Evolutionary conservation across 1,284 basidiomycete species (phyloP), one percentile per base, ranked within the genome.

Genomic region (Flammula alnicola): DNA sequence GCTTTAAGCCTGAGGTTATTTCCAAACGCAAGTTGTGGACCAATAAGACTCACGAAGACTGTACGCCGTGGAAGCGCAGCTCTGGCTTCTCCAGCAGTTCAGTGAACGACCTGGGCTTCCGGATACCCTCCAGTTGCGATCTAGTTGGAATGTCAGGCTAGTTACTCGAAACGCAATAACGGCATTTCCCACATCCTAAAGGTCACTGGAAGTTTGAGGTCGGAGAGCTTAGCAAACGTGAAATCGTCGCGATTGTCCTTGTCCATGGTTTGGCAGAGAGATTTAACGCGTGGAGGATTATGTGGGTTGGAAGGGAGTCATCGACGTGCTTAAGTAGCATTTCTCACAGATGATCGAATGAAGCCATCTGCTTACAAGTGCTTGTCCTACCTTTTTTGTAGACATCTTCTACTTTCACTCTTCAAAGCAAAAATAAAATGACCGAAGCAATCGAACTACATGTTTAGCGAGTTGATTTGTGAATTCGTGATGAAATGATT

Each of bases 191-290:
- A 93, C 92, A 98, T 91, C 65, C 91, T 84, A 65, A 97, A 83
- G 3, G 93, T 92, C 14, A 97, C 81, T 3, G 88, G 90, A 7
- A 93, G 70, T 63, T 91, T 92, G 50, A 98, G 79, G 66, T 96
- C 91, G 50, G 86, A 88, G 31, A 94, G 80, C 64, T 87, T 86
- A 11, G 93, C 93, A 63, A 96, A 95, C 3, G 92, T 94, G 63
- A 95, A 91, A 66, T 95, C 93, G 56, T 87, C 84, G 48, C 84
- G 76, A 58, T 81, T 85, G 63, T 88, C 87, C 62, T 86, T 88
- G 69, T 88, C 86, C 86, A 90, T 89, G 36, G 19, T 41, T n/a
- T 30, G 29, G 5, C 30, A 31, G 31, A 38, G 29, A 27, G 9
- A 8, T 20, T 3, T 3, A 8, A 25, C 16, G 12, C 27, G 29